Evolutionary conservation across 805 yeast genomes (phyloP), one percentile per base, ranked within the genome.

Genomic region (Ogataea neopini): DNA sequence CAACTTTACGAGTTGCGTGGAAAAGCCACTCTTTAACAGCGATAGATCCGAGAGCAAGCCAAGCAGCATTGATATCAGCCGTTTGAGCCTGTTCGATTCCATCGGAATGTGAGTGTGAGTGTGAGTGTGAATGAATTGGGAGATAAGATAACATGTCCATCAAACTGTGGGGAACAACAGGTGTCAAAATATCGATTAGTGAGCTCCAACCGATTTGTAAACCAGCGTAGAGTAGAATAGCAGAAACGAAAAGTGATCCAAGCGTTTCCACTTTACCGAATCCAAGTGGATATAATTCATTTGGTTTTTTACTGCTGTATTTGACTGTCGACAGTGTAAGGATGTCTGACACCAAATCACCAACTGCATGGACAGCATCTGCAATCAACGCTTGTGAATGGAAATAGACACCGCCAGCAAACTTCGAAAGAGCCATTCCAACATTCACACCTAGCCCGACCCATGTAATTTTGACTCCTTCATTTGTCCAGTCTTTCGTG

Each of bases 321-420:
- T 87, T 83, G 15, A 94, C 97, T 1, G 98, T 92, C 4, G 90
- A 84, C 47, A 94, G 72, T 0, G 99, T 94, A 54, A 94, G 70
- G 39, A 92, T 78, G 66, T 94, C 99, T 7, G 96, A 87, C 13
- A 94, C 78, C 70, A 92, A 73, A 67, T 94, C 99, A 40, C 95
- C 84, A 17, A 88, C 75, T 0, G 98, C 92, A 69, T 94, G 99
- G 23, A 90, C 84, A 1, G 97, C 91, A 67, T 94, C 99, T 1
- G 99, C 99, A 42, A 91, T 64, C 47, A 94, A 76, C 2, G 97
- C 91, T 64, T 91, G 97, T 0, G 99, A 94, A 66, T 94, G 96
- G 77, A 94, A 94, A 32, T 82, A 82, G 14, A 88, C 73, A 6
- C 99, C 99, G 25, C 98, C 98, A 18, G 82, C 67, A 22, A 90